Evolutionary conservation across 768 basidiomycete species (phyloP).

Genomic region (Podaxis carcinomalis): DNA sequence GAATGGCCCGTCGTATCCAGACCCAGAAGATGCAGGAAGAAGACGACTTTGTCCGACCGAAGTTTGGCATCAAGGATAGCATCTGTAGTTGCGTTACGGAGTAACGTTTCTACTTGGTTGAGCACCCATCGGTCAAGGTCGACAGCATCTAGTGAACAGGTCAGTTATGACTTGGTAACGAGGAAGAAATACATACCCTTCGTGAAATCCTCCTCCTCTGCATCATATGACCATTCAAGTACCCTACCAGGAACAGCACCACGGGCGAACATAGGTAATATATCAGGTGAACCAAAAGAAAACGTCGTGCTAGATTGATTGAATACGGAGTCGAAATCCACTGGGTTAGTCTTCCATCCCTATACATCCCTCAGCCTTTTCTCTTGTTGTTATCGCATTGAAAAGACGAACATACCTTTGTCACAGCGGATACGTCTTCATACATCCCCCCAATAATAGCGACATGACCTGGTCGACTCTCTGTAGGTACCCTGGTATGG

Average conservation of each 20-base stretch:
- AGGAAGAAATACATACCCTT: constrained; percentile 44
- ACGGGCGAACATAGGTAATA: constrained; percentile 81
- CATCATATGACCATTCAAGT: constrained; percentile 70
- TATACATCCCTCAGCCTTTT: constrained; percentile 22
- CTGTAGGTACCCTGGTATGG: constrained; percentile 84
- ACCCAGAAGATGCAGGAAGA: constrained; percentile 82
- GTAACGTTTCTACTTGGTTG: constrained; percentile 56
- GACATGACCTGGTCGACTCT: constrained; percentile 85
- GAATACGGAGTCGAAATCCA: constrained; percentile 87
- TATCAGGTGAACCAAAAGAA: constrained; percentile 86
- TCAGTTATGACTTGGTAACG: not conserved
- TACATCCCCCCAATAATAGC: constrained; percentile 93
- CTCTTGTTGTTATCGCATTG: not conserved
- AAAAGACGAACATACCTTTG: constrained; percentile 46
- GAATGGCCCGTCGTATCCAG: constrained; percentile 86
- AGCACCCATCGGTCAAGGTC: constrained; percentile 76
- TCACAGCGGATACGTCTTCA: constrained; percentile 85
- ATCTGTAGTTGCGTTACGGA: constrained; percentile 61
- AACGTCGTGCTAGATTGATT: constrained; percentile 76
- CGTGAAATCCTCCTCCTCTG: constrained; percentile 81
- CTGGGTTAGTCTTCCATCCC: constrained; percentile 88
- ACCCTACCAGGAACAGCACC: constrained; percentile 70
- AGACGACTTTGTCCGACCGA: constrained; percentile 56
- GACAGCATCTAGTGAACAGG: constrained; percentile 55
- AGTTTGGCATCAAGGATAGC: constrained; percentile 45